These are phyloP conservation scores for Malassezia vespertilionis DNA, from an alignment of 1,284 basidiomycete species.

Conservation along the genomic window DNA sequence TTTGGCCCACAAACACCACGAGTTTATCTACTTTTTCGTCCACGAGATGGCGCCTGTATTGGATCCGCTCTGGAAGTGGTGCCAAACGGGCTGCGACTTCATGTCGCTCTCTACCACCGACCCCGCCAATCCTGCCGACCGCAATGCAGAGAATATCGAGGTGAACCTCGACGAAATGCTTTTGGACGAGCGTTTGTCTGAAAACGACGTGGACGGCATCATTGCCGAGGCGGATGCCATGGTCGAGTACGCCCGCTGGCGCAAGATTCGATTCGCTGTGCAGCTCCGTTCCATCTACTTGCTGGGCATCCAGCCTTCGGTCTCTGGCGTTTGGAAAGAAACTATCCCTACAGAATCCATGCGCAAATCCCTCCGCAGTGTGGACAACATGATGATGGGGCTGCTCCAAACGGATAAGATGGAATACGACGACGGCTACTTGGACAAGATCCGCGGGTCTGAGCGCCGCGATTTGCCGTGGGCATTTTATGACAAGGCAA, in stretches of 20 bases:
- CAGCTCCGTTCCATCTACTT: slow-evolving; percentile 39
- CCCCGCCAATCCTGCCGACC: slow-evolving; percentile 36
- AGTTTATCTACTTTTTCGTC: slow-evolving; percentile 38
- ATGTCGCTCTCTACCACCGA: slow-evolving; percentile 43
- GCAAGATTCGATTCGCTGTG: slow-evolving; percentile 43
- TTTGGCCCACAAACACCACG: slow-evolving; percentile 37
- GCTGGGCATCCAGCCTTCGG: slow-evolving; percentile 22
- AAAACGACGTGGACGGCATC: slow-evolving; percentile 33
- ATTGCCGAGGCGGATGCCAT: slow-evolving; percentile 32
- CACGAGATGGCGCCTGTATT: slow-evolving; percentile 39
- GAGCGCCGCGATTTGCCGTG: slow-evolving; percentile 35
- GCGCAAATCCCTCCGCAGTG: slow-evolving; percentile 24
- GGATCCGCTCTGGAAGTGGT: slow-evolving; percentile 36
- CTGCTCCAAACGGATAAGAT: slow-evolving; percentile 30
- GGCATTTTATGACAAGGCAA: slow-evolving; percentile 34
- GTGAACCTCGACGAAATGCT: slow-evolving; percentile 44
- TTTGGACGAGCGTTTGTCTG: slow-evolving; percentile 33
- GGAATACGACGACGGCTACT: slow-evolving; percentile 28
- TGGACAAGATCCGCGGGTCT: slow-evolving; percentile 32
- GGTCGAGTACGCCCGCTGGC: slow-evolving; percentile 32
- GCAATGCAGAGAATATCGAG: slow-evolving; percentile 34
- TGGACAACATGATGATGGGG: slow-evolving; percentile 31
- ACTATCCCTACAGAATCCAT: slow-evolving; percentile 6
- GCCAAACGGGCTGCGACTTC: slow-evolving; percentile 36
- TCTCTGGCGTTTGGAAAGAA: slow-evolving; percentile 23